Conservation (phyloP, 2,329 filamentous ascomycete genomes). For the Nigrospora oryzae region DNA sequence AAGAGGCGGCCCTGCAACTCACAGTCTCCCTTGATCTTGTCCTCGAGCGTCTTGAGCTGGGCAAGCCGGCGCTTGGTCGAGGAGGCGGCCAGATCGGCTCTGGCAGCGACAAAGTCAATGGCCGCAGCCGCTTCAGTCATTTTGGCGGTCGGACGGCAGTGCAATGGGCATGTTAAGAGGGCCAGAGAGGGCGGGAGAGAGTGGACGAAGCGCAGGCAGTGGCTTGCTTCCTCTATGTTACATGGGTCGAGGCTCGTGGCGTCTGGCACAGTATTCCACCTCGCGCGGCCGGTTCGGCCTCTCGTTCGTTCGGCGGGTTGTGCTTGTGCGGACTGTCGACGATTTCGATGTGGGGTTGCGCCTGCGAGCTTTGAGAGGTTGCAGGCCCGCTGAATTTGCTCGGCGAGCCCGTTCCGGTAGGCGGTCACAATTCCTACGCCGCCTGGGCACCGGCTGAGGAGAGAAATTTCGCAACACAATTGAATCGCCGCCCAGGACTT, state of each 20-base stretch:
- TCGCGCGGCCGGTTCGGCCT: not conserved
- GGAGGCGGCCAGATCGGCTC: constrained; percentile 48
- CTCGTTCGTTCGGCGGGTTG: too few relatives aligned
- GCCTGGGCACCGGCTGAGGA: too few relatives aligned
- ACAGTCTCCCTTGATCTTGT: constrained; percentile 48
- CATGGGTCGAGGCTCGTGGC: not conserved
- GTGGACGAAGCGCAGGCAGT: constrained; percentile 10
- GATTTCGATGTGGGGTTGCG: constrained; percentile 1
- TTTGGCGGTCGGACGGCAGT: constrained; percentile 25
- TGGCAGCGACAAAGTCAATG: constrained; percentile 42
- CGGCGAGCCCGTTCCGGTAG: constrained; percentile 1
- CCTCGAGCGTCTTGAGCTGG: constrained; percentile 47
- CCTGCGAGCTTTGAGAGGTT: not conserved
- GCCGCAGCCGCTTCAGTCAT: constrained; percentile 41
- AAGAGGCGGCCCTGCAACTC: constrained; percentile 9
- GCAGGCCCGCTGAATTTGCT: not conserved
- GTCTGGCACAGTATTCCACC: not conserved
- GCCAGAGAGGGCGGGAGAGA: not conserved
- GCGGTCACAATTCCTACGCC: not conserved
- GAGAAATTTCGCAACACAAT: too few relatives aligned
- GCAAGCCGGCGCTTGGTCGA: constrained; percentile 49
- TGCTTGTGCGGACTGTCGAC: not conserved
- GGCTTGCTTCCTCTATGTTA: not conserved
- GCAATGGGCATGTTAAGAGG: constrained; percentile 24
- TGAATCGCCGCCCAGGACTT: too few relatives aligned